Base-by-base conservation (phyloP, 495 filamentous ascomycete genomes). In the Penicillium macrosclerotiorum region DNA sequence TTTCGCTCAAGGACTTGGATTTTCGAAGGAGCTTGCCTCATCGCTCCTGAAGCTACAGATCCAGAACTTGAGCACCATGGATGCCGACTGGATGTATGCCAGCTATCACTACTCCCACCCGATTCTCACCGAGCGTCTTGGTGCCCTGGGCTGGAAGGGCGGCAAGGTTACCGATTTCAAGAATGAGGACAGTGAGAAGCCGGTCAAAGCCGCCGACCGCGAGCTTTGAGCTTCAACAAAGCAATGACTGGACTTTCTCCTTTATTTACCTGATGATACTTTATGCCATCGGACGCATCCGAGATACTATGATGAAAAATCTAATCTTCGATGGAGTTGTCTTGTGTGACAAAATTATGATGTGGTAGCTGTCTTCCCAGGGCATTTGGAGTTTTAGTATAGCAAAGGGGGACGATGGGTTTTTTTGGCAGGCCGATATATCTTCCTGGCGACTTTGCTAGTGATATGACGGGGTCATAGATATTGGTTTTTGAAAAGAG, bases 71-170 rank as follows among this genome's bases (percentile, higher is more conserved):
- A 91, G 89, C 71, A 94, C 88, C 45, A 96, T 97, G 92, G 94
- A 98, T 64, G 93, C 93, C 30, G 94, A 98, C 65, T 94, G 86
- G 86, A 78, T 96, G 73, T 98, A 96, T 66, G 90, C 94, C 19
- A 91, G 84, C 73, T 98, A 97, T 73, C 88, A 97, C 72, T 95
- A 91, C 78, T 96, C 90, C 6, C 93, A 98, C 69, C 93, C 93
- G 1, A 97, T 97, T 52, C 78, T 98, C 42, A 84, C 90, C 6
- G 94, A 98, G 77, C 80, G 93, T 51, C 73, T 98, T 53, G 88
- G 84, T 70, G 93, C 92, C 1, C 74, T 98, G 23, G 84, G 87
- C 48, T 97, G 90, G 90, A 81, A 78, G 58, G 75, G 79, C 37
- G 75, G 77, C 33, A 77, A 82, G 66, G 78, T 80, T 52, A 68